Base-by-base conservation (phyloP, 257 asterid genomes). In the Gardenia jasminoides region DNA sequence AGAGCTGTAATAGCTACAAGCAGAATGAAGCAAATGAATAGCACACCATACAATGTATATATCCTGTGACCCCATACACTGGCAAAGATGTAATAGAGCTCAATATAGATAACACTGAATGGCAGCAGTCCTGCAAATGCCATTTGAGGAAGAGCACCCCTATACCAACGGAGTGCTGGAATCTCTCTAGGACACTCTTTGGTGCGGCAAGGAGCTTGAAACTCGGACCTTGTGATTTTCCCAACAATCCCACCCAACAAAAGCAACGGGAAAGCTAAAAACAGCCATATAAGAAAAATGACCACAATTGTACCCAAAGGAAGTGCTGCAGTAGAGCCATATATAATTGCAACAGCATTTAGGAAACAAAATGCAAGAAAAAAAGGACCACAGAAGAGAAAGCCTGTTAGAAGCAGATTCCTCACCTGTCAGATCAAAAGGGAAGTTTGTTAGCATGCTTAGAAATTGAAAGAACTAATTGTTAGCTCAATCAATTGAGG, bases 1-100 rank as follows among this genome's bases (percentile, higher is more conserved):
- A 81, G 67, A 52, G 83, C 75, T 11, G 85, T 82, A 17, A 58
- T 66, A 17, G 62, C 79, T 65, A 82, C 19, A 26, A 78, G 64
- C 15, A 82, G 79, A 8, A 61, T 67, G 70, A 82, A 74, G 71
- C 41, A 67, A 20, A 78, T 58, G 30, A 62, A 79, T 9, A 82
- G 80, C 30, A 78, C 47, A 36, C 75, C 11, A 22, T 82, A 82
- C 7, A 74, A 73, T 46, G 83, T 78, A 77, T 78, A 78, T 13
- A 82, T 52, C 77, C 74, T 59, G 43, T 74, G 66, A 75, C 85
- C 85, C 85, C 82, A 82, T 30, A 82, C 74, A 48, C 80, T 78
- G 9, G 67, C 78, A 20, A 82, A 39, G 54, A 82, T 62, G 76
- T 82, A 82, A 44, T 68, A 78, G 41, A 78, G 77, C 61, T 82